phyloP scores from a whole-genome alignment of 2,329 filamentous ascomycete species.

The Pezicula neosporulosa region DNA sequence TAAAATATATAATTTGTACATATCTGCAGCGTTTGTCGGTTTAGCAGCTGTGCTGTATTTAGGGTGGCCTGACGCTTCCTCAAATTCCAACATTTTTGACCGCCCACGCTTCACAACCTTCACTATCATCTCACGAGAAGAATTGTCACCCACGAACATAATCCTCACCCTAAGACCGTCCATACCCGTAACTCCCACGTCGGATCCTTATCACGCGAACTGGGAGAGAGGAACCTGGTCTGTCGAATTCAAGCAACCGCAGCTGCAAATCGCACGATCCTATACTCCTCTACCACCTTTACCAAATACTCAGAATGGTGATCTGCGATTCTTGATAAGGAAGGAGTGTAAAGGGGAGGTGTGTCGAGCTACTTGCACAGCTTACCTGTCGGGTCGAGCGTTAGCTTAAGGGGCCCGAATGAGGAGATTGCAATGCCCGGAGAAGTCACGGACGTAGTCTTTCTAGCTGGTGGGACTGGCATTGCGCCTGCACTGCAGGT shows the following conservation, averaged over 20 bases:
- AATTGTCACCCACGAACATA: slow-evolving; percentile 64
- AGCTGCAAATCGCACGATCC: slow-evolving; percentile 84
- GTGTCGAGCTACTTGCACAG: slow-evolving; percentile 75
- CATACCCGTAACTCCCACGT: slow-evolving; percentile 6
- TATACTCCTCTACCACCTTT: slow-evolving; percentile 81
- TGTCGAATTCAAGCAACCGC: slow-evolving; percentile 90
- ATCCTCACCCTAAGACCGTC: slow-evolving; percentile 60
- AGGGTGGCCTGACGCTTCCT: not conserved
- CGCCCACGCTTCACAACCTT: slow-evolving; percentile 61
- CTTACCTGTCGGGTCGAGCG: slow-evolving; percentile 55
- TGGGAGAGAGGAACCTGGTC: slow-evolving; percentile 74
- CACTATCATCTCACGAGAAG: slow-evolving; percentile 56
- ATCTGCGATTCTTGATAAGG: slow-evolving; percentile 74
- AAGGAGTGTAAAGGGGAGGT: slow-evolving; percentile 78
- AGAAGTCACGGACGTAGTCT: slow-evolving; percentile 59
- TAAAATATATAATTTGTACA: not conserved
- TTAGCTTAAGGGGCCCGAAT: slow-evolving; percentile 79
- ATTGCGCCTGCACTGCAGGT: slow-evolving; percentile 87
- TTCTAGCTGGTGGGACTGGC: slow-evolving; percentile 89
- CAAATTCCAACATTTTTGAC: slow-evolving; percentile 42
- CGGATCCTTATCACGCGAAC: slow-evolving; percentile 36
- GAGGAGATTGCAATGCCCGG: slow-evolving; percentile 61
- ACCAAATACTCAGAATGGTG: slow-evolving; percentile 29
- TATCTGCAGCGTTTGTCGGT: not conserved
- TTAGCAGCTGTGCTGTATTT: not conserved